Conservation (phyloP, 495 filamentous ascomycete species). For the Penicillium steckii region DNA sequence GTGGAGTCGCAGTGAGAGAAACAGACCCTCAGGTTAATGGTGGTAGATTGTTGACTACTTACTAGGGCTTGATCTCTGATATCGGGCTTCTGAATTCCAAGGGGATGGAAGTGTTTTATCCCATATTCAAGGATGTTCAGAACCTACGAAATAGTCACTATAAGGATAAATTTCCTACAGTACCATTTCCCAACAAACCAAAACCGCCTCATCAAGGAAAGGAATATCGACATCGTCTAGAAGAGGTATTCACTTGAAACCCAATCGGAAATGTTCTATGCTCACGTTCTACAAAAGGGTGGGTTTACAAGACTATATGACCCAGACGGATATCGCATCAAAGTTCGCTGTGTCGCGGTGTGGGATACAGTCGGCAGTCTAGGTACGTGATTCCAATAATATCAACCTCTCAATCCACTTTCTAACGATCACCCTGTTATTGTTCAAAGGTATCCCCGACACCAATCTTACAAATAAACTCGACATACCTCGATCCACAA, state of each 20-base stretch:
- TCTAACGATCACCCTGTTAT: background rate
- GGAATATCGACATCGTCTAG: slow-evolving; percentile 33
- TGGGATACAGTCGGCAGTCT: slow-evolving; percentile 63
- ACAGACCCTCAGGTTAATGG: background rate
- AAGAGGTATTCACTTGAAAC: slow-evolving; percentile 7
- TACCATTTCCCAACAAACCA: slow-evolving; percentile 60
- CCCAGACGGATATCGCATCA: slow-evolving; percentile 41
- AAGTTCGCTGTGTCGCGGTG: slow-evolving; percentile 50
- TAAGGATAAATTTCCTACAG: slow-evolving; percentile 52
- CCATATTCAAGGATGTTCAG: slow-evolving; percentile 63
- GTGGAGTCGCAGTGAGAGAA: slow-evolving; percentile 46
- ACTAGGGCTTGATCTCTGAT: slow-evolving; percentile 56
- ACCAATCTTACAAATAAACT: slow-evolving; percentile 32
- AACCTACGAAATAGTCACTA: slow-evolving; percentile 53
- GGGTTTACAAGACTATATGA: slow-evolving; percentile 36
- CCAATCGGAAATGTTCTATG: background rate
- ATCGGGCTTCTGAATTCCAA: slow-evolving; percentile 63
- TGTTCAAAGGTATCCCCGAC: slow-evolving; percentile 41
- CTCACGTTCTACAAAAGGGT: slow-evolving; percentile 15
- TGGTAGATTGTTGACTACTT: background rate
- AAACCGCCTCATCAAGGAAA: slow-evolving; percentile 24
- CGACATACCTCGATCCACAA: slow-evolving; percentile 45
- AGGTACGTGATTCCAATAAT: slow-evolving; percentile 2
- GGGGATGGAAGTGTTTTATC: slow-evolving; percentile 62
- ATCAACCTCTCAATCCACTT: too few relatives aligned